Base-by-base conservation (phyloP, 371 early-diverging fungal species). In the Syncephalastrum racemosum region DNA sequence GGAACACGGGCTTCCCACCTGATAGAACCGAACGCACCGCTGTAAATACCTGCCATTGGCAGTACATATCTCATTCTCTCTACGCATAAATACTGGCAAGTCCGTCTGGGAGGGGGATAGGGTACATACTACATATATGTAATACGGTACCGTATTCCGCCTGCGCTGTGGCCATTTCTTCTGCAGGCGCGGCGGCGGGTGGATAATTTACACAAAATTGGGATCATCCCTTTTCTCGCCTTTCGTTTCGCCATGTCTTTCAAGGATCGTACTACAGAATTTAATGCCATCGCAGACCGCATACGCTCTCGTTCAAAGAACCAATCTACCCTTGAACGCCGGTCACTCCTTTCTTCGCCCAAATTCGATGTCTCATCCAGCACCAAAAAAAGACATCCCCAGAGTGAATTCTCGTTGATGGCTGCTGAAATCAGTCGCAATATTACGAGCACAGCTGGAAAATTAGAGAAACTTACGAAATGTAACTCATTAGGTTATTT, bases 401-500 rank as follows among this genome's bases (percentile, higher is more conserved):
- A 67, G 15, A 69, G 79, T 22, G 86, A 89, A 50, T 86, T 89
- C 52, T 68, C 86, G 4, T 46, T 75, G 49, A 82, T 85, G 64
- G 90, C 90, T 13, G 65, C 73, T 4, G 71, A 79, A 55, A 90
- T 90, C 41, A 84, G 85, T 53, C 71, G 80, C 53, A 85, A 85
- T 43, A 87, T 89, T 36, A 75, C 81, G 2, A 69, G 60, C 25
- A 83, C 83, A 16, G 75, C 87, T n/a, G 75, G 66, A 4, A 90
- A 88, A 61, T 66, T 90, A 41, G 81, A 87, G 50, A 85, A 89
- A 57, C 66, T 89, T 10, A 84, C 86, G 12, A 81, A 71, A 68
- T 59, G 89, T 86, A 82, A 76, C 68, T n/a, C 20, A 14, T 31
- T 8, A 15, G 16, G 23, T 0, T 8, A 23, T 18, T 25, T 22